These are phyloP conservation scores for Epichloe sp. DNA, from an alignment of 2,329 filamentous ascomycete genomes.

Conservation along the genomic window DNA sequence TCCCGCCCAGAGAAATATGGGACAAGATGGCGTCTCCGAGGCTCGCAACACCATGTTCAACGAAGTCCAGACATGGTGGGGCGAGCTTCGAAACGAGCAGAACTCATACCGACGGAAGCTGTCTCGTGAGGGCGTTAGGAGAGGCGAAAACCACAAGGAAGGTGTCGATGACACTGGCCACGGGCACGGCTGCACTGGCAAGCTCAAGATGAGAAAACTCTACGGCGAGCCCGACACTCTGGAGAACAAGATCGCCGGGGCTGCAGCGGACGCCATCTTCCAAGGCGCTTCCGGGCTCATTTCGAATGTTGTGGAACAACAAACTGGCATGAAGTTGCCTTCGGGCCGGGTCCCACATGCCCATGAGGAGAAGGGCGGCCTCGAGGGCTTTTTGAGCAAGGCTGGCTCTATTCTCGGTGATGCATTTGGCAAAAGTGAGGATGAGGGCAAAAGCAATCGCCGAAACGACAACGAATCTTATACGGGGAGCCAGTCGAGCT, in stretches of 20 bases:
- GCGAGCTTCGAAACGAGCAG: slow-evolving; percentile 45
- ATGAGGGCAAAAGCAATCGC: slow-evolving; percentile 38
- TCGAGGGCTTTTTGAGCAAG: slow-evolving; percentile 59
- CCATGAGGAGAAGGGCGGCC: slow-evolving; percentile 45
- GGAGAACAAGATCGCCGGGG: slow-evolving; percentile 43
- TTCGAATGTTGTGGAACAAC: slow-evolving; percentile 31
- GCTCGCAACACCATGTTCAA: slow-evolving; percentile 66
- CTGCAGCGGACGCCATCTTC: slow-evolving; percentile 43
- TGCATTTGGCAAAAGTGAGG: slow-evolving; percentile 41
- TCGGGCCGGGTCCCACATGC: slow-evolving; percentile 15
- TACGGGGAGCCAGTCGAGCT: slow-evolving; percentile 47
- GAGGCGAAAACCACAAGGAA: slow-evolving; percentile 74
- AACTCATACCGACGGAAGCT: slow-evolving; percentile 61
- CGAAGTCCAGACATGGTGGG: slow-evolving; percentile 78
- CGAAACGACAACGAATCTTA: slow-evolving; percentile 46
- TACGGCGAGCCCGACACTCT: slow-evolving; percentile 35
- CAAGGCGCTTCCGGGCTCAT: slow-evolving; percentile 42
- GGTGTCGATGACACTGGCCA: slow-evolving; percentile 74
- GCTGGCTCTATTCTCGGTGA: slow-evolving; percentile 54
- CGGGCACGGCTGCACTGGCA: slow-evolving; percentile 69
- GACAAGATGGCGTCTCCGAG: slow-evolving; percentile 56
- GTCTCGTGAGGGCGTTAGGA: slow-evolving; percentile 62
- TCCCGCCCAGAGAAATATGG: slow-evolving; percentile 61
- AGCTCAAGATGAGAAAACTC: slow-evolving; percentile 64
- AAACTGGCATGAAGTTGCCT: slow-evolving; percentile 30